Percentiles rank a stretch among this genome's conserved stretches.
These are phyloP conservation scores for Phytopythium mirpurense DNA, from an alignment of 352 stramenopile genomes.

Conservation along the genomic window DNA sequence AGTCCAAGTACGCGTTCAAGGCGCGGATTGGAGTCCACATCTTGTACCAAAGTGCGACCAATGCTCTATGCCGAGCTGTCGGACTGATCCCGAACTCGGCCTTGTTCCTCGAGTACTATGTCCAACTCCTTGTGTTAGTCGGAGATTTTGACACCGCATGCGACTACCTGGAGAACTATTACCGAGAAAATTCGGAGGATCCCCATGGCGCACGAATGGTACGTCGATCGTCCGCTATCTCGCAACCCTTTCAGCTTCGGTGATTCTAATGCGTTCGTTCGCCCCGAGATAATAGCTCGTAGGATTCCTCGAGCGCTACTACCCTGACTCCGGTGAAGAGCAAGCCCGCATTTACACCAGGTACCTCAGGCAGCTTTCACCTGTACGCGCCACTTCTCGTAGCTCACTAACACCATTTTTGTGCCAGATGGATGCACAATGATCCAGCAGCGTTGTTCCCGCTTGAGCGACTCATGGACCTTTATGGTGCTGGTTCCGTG, in stretches of 20 bases:
- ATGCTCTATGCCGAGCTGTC: constrained; percentile 51
- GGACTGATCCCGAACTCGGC: constrained; percentile 45
- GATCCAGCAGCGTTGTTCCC: constrained; percentile 39
- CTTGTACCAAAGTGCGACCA: constrained; percentile 63
- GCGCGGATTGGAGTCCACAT: constrained; percentile 59
- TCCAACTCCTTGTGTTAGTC: constrained; percentile 60
- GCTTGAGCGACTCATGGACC: constrained; percentile 46
- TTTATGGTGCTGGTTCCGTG: constrained; percentile 33
- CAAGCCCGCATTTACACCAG: constrained; percentile 29
- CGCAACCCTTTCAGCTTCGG: neutral
- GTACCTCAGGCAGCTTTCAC: no score
- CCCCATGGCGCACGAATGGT: constrained; percentile 71
- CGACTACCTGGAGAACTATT: constrained; percentile 73
- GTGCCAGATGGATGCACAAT: constrained; percentile 47
- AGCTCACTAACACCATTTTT: no score
- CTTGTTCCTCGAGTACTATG: constrained; percentile 68
- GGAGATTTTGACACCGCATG: constrained; percentile 54
- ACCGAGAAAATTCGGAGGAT: constrained; percentile 44
- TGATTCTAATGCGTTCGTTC: constrained; percentile 3
- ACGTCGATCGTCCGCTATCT: constrained; percentile 7
- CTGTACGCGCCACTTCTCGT: no score
- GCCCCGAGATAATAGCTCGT: constrained; percentile 17
- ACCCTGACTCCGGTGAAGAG: constrained; percentile 36
- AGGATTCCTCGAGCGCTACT: constrained; percentile 38
- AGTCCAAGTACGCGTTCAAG: constrained; percentile 62